Evolutionary conservation across 1,284 basidiomycete species (phyloP).

Genomic region (Microbotryomycetes sp.): DNA sequence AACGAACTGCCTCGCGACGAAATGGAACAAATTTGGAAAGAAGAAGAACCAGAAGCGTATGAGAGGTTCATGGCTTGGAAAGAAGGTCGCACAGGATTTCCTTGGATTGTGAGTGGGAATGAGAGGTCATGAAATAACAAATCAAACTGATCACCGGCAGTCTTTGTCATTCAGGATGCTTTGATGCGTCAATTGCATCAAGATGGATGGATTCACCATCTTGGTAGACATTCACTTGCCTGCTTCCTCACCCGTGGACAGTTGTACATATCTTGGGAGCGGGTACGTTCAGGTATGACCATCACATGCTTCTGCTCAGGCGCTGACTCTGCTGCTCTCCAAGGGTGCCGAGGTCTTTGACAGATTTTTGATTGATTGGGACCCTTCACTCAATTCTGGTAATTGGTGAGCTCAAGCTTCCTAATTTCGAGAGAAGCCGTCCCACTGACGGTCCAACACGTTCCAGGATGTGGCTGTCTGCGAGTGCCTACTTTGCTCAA

Average conservation of each 20-base stretch:
- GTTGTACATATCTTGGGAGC: slow-evolving; percentile 54
- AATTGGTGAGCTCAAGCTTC: slow-evolving; percentile 42
- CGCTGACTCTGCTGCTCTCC: too few species aligned
- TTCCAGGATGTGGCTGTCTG: slow-evolving; percentile 48
- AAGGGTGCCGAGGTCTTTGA: slow-evolving; percentile 51
- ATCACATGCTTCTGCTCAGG: too few species aligned
- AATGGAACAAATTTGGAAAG: slow-evolving; percentile 42
- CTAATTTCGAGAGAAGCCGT: background rate
- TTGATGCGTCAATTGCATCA: slow-evolving; percentile 48
- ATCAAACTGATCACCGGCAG: background rate
- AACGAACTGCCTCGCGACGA: slow-evolving; percentile 17
- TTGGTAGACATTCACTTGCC: slow-evolving; percentile 52
- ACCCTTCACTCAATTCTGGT: slow-evolving; percentile 45
- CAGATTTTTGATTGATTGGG: slow-evolving; percentile 42
- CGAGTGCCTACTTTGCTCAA: slow-evolving; percentile 46
- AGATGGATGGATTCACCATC: slow-evolving; percentile 51
- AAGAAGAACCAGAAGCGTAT: slow-evolving; percentile 44
- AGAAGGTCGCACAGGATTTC: slow-evolving; percentile 49
- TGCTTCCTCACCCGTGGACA: slow-evolving; percentile 53
- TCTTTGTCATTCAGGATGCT: slow-evolving; percentile 43
- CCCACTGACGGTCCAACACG: background rate
- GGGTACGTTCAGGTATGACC: slow-evolving; percentile 20
- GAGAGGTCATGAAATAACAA: background rate
- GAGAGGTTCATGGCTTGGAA: slow-evolving; percentile 45
- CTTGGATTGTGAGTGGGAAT: slow-evolving; percentile 43